These are phyloP conservation scores for Penicillium nucicola DNA, from an alignment of 495 filamentous ascomycete species.

Conservation along the genomic window DNA sequence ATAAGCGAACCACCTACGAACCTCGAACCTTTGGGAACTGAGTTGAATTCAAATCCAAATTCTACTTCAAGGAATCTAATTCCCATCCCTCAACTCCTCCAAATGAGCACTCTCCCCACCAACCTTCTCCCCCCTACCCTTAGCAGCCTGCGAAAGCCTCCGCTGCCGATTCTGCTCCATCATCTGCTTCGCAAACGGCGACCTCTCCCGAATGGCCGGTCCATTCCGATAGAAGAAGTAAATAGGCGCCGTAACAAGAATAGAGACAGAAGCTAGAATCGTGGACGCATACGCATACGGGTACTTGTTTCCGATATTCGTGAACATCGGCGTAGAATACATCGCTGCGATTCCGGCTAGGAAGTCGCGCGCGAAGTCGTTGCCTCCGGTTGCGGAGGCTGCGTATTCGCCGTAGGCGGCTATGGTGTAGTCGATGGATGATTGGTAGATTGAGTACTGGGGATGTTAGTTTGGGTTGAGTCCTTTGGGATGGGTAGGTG, in stretches of 20 bases:
- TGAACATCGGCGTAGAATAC: slow-evolving; percentile 29
- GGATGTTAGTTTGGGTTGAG: neutral
- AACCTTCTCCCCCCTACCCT: too few relatives aligned
- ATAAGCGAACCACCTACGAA: too few relatives aligned
- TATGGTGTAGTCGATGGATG: slow-evolving; percentile 76
- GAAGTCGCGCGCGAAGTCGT: slow-evolving; percentile 43
- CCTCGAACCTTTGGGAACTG: too few relatives aligned
- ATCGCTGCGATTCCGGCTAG: slow-evolving; percentile 33
- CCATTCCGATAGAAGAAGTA: slow-evolving; percentile 44
- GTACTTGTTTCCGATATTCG: slow-evolving; percentile 17
- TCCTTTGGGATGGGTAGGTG: too few relatives aligned
- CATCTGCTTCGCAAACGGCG: slow-evolving; percentile 2
- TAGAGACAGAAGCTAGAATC: slow-evolving; percentile 10
- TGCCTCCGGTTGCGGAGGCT: slow-evolving; percentile 68
- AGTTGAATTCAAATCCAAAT: too few relatives aligned
- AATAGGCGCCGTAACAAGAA: slow-evolving; percentile 36
- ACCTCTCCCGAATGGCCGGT: slow-evolving; percentile 28
- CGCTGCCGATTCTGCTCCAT: neutral
- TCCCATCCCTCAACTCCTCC: too few relatives aligned
- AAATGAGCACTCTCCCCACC: too few relatives aligned
- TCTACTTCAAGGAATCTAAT: too few relatives aligned
- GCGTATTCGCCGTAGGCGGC: slow-evolving; percentile 68
- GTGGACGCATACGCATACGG: slow-evolving; percentile 2
- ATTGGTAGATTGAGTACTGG: slow-evolving; percentile 62
- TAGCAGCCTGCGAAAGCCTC: neutral